Base-by-base conservation (phyloP, 495 filamentous ascomycete species). In the Baudoinia panamericana region DNA sequence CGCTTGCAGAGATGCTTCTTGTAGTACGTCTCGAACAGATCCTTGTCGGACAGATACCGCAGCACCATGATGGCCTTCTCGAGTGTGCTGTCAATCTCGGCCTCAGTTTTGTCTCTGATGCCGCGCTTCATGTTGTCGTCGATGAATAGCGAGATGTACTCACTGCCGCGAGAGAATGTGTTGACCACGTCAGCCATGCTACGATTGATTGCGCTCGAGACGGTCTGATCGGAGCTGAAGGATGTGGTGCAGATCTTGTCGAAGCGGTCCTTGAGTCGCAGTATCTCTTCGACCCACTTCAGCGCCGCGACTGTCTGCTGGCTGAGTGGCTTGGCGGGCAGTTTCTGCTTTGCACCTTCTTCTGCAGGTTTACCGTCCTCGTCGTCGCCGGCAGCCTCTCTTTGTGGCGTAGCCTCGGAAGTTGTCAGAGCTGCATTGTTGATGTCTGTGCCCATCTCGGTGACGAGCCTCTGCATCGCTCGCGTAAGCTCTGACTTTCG, bases 1-100 rank as follows among this genome's bases (percentile, higher is more conserved):
- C 92, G 73, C 39, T 80, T 74, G 23, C 82, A 84, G 0, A 99
- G 70, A 63, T 99, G 90, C 56, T 93, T 96, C 65, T 96, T 95
- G 64, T 96, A 96, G 61, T 99, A 96, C 2, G 82, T 70, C 59
- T 99, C 92, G 43, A 96, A 99, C 50, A 93, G 74, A 58, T 96
- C 92, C 60, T 93, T 88, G 48, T 95, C 88, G 22, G 73, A 69
- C 28, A 99, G 68, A 38, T 93, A 93, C 21, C 84, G 75, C 22
- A 99, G 63, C 3, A 96, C 68, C 0, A 73, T 77, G 43, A 93
- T 88, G 10, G 87, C 86, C 53, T 93, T 93, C 36, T 95, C 86
- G 5, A 99, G 67, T 5, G 93, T 71, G 8, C 56, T 51, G 53
- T 99, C 90, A n/a, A 94, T 73, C 52, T 96, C 90, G 10, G 59